Conservation (phyloP, 148 eudicot genomes). For the Silene conica region DNA sequence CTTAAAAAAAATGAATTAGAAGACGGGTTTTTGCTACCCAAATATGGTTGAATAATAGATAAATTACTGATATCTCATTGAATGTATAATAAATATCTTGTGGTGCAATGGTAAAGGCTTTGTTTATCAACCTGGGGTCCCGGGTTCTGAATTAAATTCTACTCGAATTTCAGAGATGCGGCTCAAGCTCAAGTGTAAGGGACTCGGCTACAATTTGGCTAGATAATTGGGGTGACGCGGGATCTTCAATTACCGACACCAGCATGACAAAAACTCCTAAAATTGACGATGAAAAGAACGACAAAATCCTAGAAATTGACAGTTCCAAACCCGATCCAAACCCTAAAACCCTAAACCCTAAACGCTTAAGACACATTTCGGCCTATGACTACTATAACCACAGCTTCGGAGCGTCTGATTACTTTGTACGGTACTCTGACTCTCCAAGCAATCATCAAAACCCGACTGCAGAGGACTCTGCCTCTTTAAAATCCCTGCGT, state of each 20-base stretch:
- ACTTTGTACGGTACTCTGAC: not conserved
- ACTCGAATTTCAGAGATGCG: constrained; percentile 37
- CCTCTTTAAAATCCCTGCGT: constrained; percentile 44
- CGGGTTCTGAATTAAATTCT: too few relatives aligned
- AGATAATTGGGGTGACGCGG: constrained; percentile 57
- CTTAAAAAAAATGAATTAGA: too few relatives aligned
- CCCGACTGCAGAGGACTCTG: constrained; percentile 43
- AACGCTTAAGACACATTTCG: constrained; percentile 28
- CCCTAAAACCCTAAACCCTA: constrained; percentile 22
- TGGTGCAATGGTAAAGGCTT: too few relatives aligned
- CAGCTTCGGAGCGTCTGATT: constrained; percentile 35
- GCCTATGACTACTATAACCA: constrained; percentile 35
- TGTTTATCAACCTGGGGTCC: too few relatives aligned
- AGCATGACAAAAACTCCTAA: constrained; percentile 25
- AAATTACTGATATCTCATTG: too few relatives aligned
- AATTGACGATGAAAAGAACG: constrained; percentile 49
- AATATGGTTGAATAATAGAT: too few relatives aligned
- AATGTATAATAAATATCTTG: too few relatives aligned
- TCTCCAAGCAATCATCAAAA: not conserved
- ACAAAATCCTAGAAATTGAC: constrained; percentile 71
- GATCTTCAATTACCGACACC: constrained; percentile 39
- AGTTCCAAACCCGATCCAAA: constrained; percentile 58
- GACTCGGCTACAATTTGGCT: constrained; percentile 47
- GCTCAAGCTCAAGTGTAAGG: constrained; percentile 31
- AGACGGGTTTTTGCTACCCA: too few relatives aligned